A percentile compares a stretch with the other conserved stretches of the same genome.
phyloP scores from a whole-genome alignment of 2,329 filamentous ascomycete species.

The Elsinoe ampelina region DNA sequence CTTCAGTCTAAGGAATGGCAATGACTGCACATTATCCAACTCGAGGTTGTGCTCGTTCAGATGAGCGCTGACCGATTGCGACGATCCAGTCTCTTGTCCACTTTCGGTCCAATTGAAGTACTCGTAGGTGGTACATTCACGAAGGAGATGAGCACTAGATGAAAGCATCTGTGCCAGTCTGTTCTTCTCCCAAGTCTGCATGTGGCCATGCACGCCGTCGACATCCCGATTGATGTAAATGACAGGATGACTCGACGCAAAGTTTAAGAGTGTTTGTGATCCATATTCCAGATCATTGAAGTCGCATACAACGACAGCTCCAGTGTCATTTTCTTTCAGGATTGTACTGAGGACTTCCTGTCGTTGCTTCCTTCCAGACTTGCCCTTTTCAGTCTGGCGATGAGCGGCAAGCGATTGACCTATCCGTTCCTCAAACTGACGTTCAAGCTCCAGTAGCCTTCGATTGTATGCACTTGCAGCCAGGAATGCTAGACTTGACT shows the following conservation, averaged over 20 bases:
- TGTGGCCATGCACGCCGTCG: conserved; percentile 53
- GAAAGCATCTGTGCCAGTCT: conserved; percentile 51
- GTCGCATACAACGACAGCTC: conserved; percentile 62
- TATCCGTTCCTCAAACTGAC: conserved; percentile 55
- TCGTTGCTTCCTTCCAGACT: conserved; percentile 55
- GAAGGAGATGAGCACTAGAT: conserved; percentile 49
- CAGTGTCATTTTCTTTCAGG: conserved; percentile 49
- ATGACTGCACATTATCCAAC: conserved; percentile 2
- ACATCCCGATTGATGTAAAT: conserved; percentile 60
- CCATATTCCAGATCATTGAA: conserved; percentile 58
- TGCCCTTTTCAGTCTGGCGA: conserved; percentile 52
- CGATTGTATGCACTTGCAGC: conserved; percentile 61
- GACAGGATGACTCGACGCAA: conserved; percentile 57
- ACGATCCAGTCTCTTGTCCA: conserved; percentile 2
- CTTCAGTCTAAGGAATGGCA: conserved; percentile 57
- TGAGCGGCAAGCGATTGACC: conserved; percentile 54
- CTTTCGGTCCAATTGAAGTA: conserved; percentile 64
- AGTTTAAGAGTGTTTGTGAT: conserved; percentile 54
- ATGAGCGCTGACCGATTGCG: neutral
- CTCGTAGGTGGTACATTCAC: conserved; percentile 62
- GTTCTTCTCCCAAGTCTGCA: conserved; percentile 44
- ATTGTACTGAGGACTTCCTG: conserved; percentile 52
- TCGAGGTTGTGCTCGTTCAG: neutral
- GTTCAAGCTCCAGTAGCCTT: conserved; percentile 60
- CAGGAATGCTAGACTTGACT: conserved; percentile 67